phyloP scores from a whole-genome alignment of 495 filamentous ascomycete species.

The Neurospora tetraspora region DNA sequence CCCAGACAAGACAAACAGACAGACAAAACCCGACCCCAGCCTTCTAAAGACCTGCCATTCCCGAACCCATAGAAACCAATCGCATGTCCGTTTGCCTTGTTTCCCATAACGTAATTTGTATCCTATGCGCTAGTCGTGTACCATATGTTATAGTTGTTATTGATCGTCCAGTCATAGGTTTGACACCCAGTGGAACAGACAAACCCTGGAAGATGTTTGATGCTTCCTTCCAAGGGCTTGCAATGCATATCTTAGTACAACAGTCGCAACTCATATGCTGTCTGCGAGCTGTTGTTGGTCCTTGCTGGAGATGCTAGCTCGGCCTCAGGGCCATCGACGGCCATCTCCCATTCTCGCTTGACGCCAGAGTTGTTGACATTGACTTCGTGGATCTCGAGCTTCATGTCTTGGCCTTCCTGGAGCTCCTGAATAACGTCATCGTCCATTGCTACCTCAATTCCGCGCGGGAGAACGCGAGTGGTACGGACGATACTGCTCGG shows the following conservation, averaged over 20 bases:
- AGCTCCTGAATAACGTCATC: slow-evolving; percentile 84
- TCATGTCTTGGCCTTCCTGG: slow-evolving; percentile 86
- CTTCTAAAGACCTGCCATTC: neutral
- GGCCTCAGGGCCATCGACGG: slow-evolving; percentile 33
- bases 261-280: slow-evolving; percentile 38
- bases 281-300: slow-evolving; percentile 9
- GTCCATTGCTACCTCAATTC: slow-evolving; percentile 77
- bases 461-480: slow-evolving; percentile 58
- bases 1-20: neutral
- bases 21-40: neutral
- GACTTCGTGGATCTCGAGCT: slow-evolving; percentile 37
- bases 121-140: neutral
- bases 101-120: neutral
- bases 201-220: neutral
- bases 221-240: neutral
- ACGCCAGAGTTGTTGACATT: slow-evolving; percentile 15
- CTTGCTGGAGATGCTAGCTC: slow-evolving; percentile 27
- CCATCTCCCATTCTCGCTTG: slow-evolving; percentile 46
- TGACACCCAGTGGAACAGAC: neutral
- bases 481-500: slow-evolving; percentile 55
- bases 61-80: neutral
- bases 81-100: neutral
- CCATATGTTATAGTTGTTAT: neutral
- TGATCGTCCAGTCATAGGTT: neutral
- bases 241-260: slow-evolving; percentile 26